phyloP scores from a whole-genome alignment of 1,139 yeast species.

The Diutina scorzettiae region DNA sequence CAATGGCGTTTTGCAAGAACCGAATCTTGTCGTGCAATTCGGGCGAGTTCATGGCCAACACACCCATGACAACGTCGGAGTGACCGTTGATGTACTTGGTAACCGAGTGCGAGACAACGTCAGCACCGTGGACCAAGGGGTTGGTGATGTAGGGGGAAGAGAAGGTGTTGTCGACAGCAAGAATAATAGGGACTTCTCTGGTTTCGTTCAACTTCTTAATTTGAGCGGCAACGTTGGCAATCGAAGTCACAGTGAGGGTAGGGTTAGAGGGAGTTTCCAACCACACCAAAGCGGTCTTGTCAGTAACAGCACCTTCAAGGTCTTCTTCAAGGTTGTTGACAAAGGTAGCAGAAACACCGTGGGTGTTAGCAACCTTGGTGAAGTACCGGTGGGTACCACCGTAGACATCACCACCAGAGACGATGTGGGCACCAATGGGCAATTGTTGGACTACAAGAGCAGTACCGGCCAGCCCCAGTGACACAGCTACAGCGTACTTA shows the following conservation, averaged over 20 bases:
- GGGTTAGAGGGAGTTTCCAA: constrained; percentile 87
- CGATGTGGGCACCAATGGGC: constrained; percentile 62
- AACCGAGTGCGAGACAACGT: constrained; percentile 77
- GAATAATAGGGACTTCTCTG: constrained; percentile 36
- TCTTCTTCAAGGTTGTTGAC: constrained; percentile 55
- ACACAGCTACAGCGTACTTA: constrained; percentile 65
- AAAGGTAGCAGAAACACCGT: constrained; percentile 63
- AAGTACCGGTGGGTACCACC: constrained; percentile 92
- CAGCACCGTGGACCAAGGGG: constrained; percentile 78
- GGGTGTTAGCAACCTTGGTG: constrained; percentile 74
- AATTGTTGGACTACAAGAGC: constrained; percentile 67
- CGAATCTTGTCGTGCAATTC: constrained; percentile 51
- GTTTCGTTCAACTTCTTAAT: constrained; percentile 35
- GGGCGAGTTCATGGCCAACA: constrained; percentile 58
- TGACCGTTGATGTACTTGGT: constrained; percentile 90
- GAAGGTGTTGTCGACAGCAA: constrained; percentile 90
- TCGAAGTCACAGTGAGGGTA: constrained; percentile 66
- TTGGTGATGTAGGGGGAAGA: constrained; percentile 86
- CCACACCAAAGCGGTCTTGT: constrained; percentile 72
- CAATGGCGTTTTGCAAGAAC: constrained; percentile 80
- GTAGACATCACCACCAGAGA: constrained; percentile 80
- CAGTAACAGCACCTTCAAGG: constrained; percentile 40
- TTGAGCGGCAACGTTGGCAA: constrained; percentile 42
- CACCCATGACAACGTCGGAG: constrained; percentile 86
- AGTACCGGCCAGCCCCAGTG: constrained; percentile 83